Base-by-base conservation (phyloP, 2,329 filamentous ascomycete genomes). In the Fusarium sp. region DNA sequence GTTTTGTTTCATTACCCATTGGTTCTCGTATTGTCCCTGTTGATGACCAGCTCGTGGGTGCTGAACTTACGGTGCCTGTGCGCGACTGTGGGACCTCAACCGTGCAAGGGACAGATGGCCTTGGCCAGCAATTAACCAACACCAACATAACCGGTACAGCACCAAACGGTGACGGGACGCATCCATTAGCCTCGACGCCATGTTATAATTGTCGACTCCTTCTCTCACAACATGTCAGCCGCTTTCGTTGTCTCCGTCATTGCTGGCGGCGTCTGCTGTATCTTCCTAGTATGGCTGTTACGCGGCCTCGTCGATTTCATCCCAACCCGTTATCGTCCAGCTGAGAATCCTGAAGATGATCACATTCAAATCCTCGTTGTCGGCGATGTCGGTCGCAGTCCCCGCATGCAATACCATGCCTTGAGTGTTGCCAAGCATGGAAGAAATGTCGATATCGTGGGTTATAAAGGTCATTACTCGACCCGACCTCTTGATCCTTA, bases 381-480 rank as follows among this genome's bases (percentile, higher is more conserved):
- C 28, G 96, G 96, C 44, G 96, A 99, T 77, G 95, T 99, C 78
- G 96, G 96, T 39, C 90, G 95, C 45, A 98, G 95, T 78, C 96
- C 96, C 50, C 93, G 96, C 58, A 99, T 99, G 95, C 95, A 98
- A 77, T 98, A 99, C 75, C 96, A 99, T 86, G 95, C 95, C 20
- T 84, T 97, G 72, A 98, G 95, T 78, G 90, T 98, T 75, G 93
- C 94, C 40, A 92, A 91, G 74, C 90, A 94, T 76, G 93, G 93
- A 24, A 91, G 90, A 8, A 86, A 86, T 34, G 95, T 98, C 20
- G 90, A 95, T 77, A 83, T 99, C 14, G 91, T 99, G 72, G 96
- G 95, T 45, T 98, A 98, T 78, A 85, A 91, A 77, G 93, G 94
- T 95, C 44, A 48, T 24, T 34, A 14, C 39, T 15, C 43, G 18